Evolutionary conservation across 108 stramenopile species (phyloP).

Genomic region (Phaeodactylum tricornutum): DNA sequence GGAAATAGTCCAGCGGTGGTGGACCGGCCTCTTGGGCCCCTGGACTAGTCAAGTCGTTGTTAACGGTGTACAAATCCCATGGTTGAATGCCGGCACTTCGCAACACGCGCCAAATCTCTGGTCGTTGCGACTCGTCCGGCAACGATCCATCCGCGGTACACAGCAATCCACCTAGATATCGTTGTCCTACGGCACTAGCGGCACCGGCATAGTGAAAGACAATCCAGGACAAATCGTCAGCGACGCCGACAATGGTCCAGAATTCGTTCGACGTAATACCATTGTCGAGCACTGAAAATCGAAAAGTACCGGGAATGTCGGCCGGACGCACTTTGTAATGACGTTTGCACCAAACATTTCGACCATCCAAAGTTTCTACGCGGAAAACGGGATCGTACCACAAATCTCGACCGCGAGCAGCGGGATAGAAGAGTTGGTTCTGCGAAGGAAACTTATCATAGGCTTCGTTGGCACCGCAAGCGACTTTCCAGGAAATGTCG

Average conservation of each 20-base stretch:
- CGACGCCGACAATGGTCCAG: conserved; percentile 86
- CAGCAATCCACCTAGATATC: conserved; percentile 83
- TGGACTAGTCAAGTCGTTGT: conserved; percentile 33
- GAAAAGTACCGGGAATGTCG: conserved; percentile 48
- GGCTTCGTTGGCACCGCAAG: conserved; percentile 84
- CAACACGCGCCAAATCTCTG: conserved; percentile 44
- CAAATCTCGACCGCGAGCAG: conserved; percentile 31
- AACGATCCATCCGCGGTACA: conserved; percentile 82
- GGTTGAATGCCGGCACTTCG: conserved; percentile 74
- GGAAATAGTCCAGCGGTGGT: conserved; percentile 62
- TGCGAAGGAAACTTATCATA: conserved; percentile 95
- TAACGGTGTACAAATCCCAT: conserved; percentile 80
- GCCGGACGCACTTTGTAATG: conserved; percentile 73
- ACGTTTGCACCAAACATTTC: conserved; percentile 84
- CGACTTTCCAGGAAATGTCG: conserved; percentile 88
- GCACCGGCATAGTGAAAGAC: conserved; percentile 94
- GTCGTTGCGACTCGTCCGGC: conserved; percentile 37
- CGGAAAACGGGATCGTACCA: conserved; percentile 98
- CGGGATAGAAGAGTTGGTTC: conserved; percentile 80
- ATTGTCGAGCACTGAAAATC: conserved; percentile 82
- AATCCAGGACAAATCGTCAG: conserved; percentile 87
- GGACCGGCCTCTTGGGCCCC: conserved; percentile 54
- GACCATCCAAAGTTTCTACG: conserved; percentile 89
- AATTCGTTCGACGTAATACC: conserved; percentile 82
- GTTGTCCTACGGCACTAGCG: conserved; percentile 79